Percentiles rank a stretch among this genome's conserved stretches.
Evolutionary conservation across 2,329 filamentous ascomycete species (phyloP).

Genomic region (Apiospora pterosperma): DNA sequence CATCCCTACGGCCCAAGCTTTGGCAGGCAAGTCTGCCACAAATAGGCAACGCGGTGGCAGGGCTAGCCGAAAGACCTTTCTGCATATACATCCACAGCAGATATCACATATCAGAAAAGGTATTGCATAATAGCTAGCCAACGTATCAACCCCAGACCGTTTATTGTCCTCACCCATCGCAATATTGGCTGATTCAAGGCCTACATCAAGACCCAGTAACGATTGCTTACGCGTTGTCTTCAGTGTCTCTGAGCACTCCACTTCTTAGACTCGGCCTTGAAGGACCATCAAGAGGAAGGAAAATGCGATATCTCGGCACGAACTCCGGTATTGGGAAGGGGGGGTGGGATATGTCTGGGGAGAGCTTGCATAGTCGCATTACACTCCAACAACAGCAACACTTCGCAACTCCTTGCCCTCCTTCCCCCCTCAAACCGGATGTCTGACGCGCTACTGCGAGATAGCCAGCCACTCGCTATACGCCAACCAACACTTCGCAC

Average conservation of each 20-base stretch:
- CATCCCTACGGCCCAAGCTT: background rate
- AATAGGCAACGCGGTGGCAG: background rate
- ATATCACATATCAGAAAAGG: background rate
- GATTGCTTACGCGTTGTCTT: background rate
- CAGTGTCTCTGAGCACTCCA: background rate
- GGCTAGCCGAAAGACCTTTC: background rate
- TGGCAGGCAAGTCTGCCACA: background rate
- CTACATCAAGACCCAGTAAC: background rate
- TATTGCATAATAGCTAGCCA: background rate
- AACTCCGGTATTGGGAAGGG: too few relatives aligned
- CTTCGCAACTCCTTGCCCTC: background rate
- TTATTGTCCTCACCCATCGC: background rate
- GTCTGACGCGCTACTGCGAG: background rate
- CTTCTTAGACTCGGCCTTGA: background rate
- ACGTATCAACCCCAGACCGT: background rate
- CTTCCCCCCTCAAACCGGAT: background rate
- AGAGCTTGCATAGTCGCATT: background rate
- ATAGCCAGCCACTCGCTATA: background rate
- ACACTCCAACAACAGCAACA: background rate
- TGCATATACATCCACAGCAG: background rate
- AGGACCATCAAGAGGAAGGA: background rate
- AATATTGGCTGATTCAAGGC: background rate
- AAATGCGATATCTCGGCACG: background rate
- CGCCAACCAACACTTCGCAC: background rate
- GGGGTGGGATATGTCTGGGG: background rate